These are phyloP conservation scores for Wickerhamomyces silvicola DNA, from an alignment of 805 yeast species.

Conservation along the genomic window DNA sequence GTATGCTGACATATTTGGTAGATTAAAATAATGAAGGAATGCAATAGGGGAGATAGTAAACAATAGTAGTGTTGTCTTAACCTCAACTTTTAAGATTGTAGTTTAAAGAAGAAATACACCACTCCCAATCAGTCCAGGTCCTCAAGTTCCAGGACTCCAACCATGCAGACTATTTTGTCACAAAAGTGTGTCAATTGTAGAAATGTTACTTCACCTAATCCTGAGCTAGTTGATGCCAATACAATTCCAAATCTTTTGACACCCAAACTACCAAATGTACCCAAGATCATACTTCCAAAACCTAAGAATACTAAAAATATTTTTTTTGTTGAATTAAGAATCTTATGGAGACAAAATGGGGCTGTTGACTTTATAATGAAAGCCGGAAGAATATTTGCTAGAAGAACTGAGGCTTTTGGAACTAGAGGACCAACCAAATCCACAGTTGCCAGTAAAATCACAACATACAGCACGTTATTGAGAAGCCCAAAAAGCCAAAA, in stretches of 20 bases:
- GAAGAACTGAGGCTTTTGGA: slow-evolving; percentile 79
- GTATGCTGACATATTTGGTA: slow-evolving; percentile 14
- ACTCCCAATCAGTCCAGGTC: slow-evolving; percentile 86
- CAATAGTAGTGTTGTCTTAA: slow-evolving; percentile 46
- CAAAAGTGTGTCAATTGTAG: slow-evolving; percentile 80
- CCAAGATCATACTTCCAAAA: slow-evolving; percentile 64
- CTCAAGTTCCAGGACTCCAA: slow-evolving; percentile 94
- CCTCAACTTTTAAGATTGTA: slow-evolving; percentile 52
- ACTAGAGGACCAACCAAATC: slow-evolving; percentile 79
- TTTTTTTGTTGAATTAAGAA: slow-evolving; percentile 55
- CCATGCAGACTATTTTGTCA: slow-evolving; percentile 62
- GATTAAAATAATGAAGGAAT: slow-evolving; percentile 33
- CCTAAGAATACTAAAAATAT: slow-evolving; percentile 51
- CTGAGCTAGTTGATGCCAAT: slow-evolving; percentile 79
- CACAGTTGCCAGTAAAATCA: slow-evolving; percentile 85
- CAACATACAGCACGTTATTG: slow-evolving; percentile 86
- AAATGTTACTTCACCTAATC: slow-evolving; percentile 87
- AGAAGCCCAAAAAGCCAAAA: slow-evolving; percentile 83
- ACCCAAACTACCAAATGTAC: slow-evolving; percentile 32
- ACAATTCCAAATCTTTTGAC: slow-evolving; percentile 59
- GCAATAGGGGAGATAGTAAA: slow-evolving; percentile 55
- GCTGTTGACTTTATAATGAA: slow-evolving; percentile 63
- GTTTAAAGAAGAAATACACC: slow-evolving; percentile 67
- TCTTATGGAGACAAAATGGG: slow-evolving; percentile 68
- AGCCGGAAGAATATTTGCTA: slow-evolving; percentile 86